Evolutionary conservation across 2,329 filamentous ascomycete species (phyloP), one percentile per base, ranked within the genome.

Genomic region (Pezicula carpinea): DNA sequence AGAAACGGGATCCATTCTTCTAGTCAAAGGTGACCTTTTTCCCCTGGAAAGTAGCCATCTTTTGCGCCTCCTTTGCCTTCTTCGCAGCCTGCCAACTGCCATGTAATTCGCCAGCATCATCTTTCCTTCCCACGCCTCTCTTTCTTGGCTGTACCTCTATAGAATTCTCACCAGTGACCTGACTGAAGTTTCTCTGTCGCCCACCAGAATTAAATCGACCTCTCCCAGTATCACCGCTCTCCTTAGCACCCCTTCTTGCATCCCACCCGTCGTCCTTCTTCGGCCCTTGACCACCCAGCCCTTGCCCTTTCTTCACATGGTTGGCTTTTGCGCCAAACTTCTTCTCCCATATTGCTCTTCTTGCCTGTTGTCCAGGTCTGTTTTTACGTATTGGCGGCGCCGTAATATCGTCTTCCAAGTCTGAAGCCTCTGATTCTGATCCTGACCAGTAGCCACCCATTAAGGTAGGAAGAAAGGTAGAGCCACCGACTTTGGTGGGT

Each of bases 401-500:
- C 4, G 75, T 66, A 6, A 71, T 64, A 33, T 72, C 10, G 26
- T 29, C 69, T 44, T 89, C 86, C 18, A 87, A 70, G 53, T 87
- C 83, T 0, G 83, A 86, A 6, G 77, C 79, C 38, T 63, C 60
- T 0, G 77, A 80, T 56, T 88, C 86, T 7, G 83, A 87, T 39
- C 85, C 87, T 2, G 86, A 89, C 58, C 88, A 78, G 68, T 92
- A 95, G 47, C 86, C 86, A 17, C 82, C 84, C 76, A 89, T 88
- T 14, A 93, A 76, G 1, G 83, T 82, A 0, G 88, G 88, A 2
- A 93, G 69, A 62, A 90, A 89, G 0, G 79, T 79, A 0, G 85
- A 79, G 7, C 49, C 50, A 11, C 45, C 48, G 18, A 48, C 34
- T 42, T 55, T 50, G 13, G 41, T 39, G 2, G 53, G 21, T 21